Base-by-base conservation (phyloP, 805 yeast species). In the Candida ovalis region DNA sequence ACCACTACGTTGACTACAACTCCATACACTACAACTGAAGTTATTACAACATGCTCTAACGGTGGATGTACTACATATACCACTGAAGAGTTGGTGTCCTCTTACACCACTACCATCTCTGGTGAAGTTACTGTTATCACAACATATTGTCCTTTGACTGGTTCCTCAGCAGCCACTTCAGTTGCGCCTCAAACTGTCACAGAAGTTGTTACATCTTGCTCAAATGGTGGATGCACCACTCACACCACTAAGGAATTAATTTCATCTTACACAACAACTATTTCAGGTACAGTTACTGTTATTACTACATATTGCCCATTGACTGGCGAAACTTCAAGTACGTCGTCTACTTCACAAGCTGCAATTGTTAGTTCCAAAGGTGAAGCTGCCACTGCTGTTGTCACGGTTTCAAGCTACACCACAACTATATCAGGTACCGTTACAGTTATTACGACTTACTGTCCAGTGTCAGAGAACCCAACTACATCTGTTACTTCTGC, bases 251-350 rank as follows among this genome's bases (percentile, higher is more conserved):
- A 23, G 9, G 30, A 24, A n/a, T n/a, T 39, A 13, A 30, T 57
- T 8, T 38, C 50, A 6, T 28, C 60, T 17, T 58, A 60, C 48
- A 49, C 55, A 18, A 51, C 55, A 1, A 48, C 52, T 12, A 43
- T 55, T 38, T 45, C 52, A 6, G 60, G 57, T 23, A 47, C 32
- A 8, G 50, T 48, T 10, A 51, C 62, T 4, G 58, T 48, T 8
- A 43, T 57, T 17, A 62, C 66, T 21, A 56, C 61, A 13, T 55
- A 52, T 49, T 48, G 56, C 43, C 59, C 62, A 22, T 25, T 56
- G 24, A 25, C 50, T 23, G 32, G 30, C 24, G 42, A 39, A 23
- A 24, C 42, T 42, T 3, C 45, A 12, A 30, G 35, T 21, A 17
- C 40, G 13, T 28, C 32, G 10, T 24, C 40, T 19, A 22, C 40